Percentiles rank a stretch among this genome's conserved stretches.
These are phyloP conservation scores for Oryza meridionalis DNA, from an alignment of 176 grass and related monocot genomes.

Conservation along the genomic window DNA sequence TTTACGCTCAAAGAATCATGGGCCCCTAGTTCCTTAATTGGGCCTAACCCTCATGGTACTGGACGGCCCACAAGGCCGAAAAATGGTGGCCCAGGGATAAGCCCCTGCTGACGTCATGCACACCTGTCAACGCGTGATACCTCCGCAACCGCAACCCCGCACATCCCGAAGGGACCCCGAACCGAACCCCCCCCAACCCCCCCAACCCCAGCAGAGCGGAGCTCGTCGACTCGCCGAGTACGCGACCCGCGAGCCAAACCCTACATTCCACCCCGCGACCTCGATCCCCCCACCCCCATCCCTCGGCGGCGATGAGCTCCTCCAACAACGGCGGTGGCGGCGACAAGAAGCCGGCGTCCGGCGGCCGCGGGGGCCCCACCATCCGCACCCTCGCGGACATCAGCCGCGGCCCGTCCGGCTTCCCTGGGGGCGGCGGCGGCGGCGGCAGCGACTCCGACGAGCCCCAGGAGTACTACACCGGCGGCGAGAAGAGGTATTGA, in stretches of 20 bases:
- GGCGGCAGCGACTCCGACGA: constrained; percentile 67
- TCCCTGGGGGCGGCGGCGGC: constrained; percentile 46
- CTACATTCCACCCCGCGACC: constrained; percentile 26
- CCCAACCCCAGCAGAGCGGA: not conserved
- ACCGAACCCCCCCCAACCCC: not conserved
- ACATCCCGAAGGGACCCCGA: not conserved
- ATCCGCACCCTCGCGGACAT: constrained; percentile 93
- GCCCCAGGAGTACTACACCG: constrained; percentile 98
- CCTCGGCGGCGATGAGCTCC: constrained; percentile 48
- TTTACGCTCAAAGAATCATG: no score
- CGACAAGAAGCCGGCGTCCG: constrained; percentile 46
- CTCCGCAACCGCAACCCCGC: constrained; percentile 30
- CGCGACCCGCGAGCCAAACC: constrained; percentile 38
- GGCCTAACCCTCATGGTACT: no score
- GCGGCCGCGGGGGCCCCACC: constrained; percentile 49
- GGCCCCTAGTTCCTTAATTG: no score
- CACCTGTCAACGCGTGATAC: not conserved
- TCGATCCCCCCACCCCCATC: not conserved
- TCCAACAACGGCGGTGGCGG: constrained; percentile 38
- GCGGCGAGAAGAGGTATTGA: constrained; percentile 88
- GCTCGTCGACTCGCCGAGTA: constrained; percentile 12
- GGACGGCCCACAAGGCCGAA: not conserved
- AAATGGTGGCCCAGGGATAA: not conserved
- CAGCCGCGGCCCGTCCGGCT: constrained; percentile 58
- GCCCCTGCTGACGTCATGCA: not conserved